Percentiles rank a stretch among this genome's conserved stretches.
Evolutionary conservation across 106 monocot genomes (phyloP).

Genomic region (Ottelia alismoides): DNA sequence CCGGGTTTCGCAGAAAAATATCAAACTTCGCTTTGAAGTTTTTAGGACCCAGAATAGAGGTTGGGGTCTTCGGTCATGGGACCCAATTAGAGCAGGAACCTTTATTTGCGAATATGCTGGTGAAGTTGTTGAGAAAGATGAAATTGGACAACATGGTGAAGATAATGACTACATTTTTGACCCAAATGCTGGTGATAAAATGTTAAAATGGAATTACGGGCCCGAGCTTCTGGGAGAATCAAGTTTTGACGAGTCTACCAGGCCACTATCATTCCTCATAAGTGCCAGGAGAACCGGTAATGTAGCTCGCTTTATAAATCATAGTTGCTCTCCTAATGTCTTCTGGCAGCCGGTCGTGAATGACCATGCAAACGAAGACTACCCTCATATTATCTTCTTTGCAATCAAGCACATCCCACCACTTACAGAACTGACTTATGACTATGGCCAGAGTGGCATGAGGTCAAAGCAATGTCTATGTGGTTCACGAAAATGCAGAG

Average conservation of each 20-base stretch:
- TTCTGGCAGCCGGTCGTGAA: constrained; percentile 69
- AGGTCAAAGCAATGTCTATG: constrained; percentile 52
- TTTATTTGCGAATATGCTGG: constrained; percentile 73
- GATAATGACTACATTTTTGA: constrained; percentile 56
- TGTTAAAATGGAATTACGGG: constrained; percentile 61
- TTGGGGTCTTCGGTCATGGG: constrained; percentile 78
- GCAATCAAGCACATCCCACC: constrained; percentile 76
- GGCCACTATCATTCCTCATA: constrained; percentile 33
- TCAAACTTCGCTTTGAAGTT: constrained; percentile 62
- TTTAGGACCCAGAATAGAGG: constrained; percentile 50
- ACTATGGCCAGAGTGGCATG: constrained; percentile 41
- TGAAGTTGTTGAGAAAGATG: constrained; percentile 44
- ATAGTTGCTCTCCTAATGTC: constrained; percentile 72
- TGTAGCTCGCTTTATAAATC: constrained; percentile 75
- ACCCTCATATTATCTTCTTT: constrained; percentile 79
- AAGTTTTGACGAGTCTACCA: too few species aligned
- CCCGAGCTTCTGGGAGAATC: constrained; percentile 65
- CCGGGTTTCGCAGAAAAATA: constrained; percentile 40
- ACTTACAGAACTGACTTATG: constrained; percentile 68
- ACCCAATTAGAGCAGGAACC: constrained; percentile 55
- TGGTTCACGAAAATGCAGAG: constrained; percentile 52
- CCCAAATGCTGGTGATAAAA: constrained; percentile 24
- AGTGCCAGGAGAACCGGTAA: constrained; percentile 62
- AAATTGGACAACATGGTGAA: constrained; percentile 19
- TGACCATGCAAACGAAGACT: constrained; percentile 54